A percentile compares a stretch with the other conserved stretches of the same genome.
Conservation (phyloP, 2,329 filamentous ascomycete species). For the Fusarium sp. region DNA sequence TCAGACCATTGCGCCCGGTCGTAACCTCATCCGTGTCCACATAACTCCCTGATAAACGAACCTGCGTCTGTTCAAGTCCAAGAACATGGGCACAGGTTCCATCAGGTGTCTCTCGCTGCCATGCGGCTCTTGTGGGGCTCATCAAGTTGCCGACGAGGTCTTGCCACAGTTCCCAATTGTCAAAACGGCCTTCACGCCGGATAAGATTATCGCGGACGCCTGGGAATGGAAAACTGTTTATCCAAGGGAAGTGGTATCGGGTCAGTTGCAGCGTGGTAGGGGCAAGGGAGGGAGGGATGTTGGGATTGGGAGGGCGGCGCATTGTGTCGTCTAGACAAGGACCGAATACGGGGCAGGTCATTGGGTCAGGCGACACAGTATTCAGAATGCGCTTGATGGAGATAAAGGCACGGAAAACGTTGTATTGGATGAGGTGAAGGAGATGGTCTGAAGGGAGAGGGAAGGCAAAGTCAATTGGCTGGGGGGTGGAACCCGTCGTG, state of each 20-base stretch:
- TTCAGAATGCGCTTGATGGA: slow-evolving; percentile 4
- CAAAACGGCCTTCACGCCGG: background rate
- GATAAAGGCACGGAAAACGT: slow-evolving; percentile 6
- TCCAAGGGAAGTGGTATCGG: slow-evolving; percentile 9
- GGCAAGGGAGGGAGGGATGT: background rate
- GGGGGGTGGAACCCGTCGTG: too few relatives aligned
- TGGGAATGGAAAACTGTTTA: background rate
- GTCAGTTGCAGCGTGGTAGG: background rate
- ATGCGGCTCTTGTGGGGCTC: background rate
- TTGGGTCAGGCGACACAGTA: background rate
- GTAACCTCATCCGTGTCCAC: background rate
- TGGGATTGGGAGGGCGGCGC: background rate
- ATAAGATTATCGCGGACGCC: background rate
- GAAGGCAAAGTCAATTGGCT: background rate
- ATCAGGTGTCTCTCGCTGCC: background rate
- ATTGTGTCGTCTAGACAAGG: slow-evolving; percentile 4
- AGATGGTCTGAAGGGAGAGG: slow-evolving; percentile 1
- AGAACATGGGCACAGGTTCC: fast-evolving
- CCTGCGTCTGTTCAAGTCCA: fast-evolving
- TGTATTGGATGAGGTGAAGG: slow-evolving; percentile 4
- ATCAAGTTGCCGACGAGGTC: background rate
- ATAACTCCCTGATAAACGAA: fast-evolving
- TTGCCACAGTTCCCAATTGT: background rate
- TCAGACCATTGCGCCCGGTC: background rate
- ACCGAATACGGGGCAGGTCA: background rate